Conservation (phyloP, 495 filamentous ascomycete species). For the Hyaloscypha bicolor region DNA sequence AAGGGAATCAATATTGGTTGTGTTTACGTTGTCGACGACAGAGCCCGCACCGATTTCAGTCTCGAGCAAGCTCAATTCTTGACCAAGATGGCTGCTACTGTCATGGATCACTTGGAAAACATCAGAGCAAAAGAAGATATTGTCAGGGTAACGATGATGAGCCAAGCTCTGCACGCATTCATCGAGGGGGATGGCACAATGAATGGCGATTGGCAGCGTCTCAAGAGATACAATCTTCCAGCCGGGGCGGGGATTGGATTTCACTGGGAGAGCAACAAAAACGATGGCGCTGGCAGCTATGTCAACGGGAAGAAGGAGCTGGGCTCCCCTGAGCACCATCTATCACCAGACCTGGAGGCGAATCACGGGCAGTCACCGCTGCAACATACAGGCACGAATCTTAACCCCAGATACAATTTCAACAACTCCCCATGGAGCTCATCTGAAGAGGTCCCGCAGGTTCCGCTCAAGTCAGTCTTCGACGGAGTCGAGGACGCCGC, state of each 20-base stretch:
- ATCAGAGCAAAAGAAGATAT: conserved; percentile 36
- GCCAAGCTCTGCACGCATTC: conserved; percentile 39
- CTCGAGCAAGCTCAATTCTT: conserved; percentile 38
- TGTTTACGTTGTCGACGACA: conserved; percentile 40
- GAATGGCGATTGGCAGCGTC: conserved; percentile 22
- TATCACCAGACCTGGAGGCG: background rate
- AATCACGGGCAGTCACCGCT: conserved; percentile 19
- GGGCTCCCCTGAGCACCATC: background rate
- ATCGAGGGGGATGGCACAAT: conserved; percentile 34
- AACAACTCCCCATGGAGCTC: conserved; percentile 22
- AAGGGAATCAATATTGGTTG: conserved; percentile 39
- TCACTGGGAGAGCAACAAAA: conserved; percentile 23
- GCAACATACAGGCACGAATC: conserved; percentile 13
- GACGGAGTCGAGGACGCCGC: conserved; percentile 28
- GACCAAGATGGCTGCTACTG: conserved; percentile 41
- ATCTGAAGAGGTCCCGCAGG: conserved; percentile 3
- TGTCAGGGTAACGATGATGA: conserved; percentile 38
- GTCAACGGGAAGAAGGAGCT: conserved; percentile 15
- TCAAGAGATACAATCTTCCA: conserved; percentile 22
- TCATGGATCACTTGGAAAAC: conserved; percentile 47
- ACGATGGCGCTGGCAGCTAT: conserved; percentile 12
- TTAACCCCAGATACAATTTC: conserved; percentile 20
- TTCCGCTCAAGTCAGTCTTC: conserved; percentile 25
- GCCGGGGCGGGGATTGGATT: conserved; percentile 21
- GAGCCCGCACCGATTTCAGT: conserved; percentile 36